These are phyloP conservation scores for Fusarium graminum DNA, from an alignment of 2,329 filamentous ascomycete genomes.

Conservation along the genomic window DNA sequence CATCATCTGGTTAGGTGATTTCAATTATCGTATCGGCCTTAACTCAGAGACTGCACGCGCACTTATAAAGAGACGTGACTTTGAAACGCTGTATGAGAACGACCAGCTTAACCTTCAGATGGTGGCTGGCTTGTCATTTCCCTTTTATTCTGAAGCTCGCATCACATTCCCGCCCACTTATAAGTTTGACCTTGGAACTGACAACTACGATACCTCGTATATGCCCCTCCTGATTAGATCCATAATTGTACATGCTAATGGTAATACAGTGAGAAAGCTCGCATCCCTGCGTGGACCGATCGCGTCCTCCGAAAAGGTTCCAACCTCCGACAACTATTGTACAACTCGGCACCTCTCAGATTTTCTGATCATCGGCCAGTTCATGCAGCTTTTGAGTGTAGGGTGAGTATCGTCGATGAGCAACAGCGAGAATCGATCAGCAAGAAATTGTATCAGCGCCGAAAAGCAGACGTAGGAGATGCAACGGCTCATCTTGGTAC, in stretches of 20 bases:
- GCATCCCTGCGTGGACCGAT: conserved; percentile 98
- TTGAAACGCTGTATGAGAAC: conserved; percentile 87
- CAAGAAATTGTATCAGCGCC: conserved; percentile 78
- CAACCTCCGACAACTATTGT: conserved; percentile 85
- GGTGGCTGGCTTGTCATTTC: conserved; percentile 90
- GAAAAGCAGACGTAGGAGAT: conserved; percentile 74
- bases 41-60: conserved; percentile 81
- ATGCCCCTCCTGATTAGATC: conserved; percentile 44
- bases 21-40: conserved; percentile 96
- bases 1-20: conserved; percentile 96
- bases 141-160: conserved; percentile 88
- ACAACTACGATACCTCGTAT: conserved; percentile 91
- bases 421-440: conserved; percentile 77
- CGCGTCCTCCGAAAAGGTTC: conserved; percentile 88
- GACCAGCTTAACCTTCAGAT: conserved; percentile 98
- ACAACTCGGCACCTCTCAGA: conserved; percentile 82
- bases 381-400: conserved; percentile 88
- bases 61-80: conserved; percentile 77
- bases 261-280: conserved; percentile 80
- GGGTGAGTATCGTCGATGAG: conserved; percentile 85
- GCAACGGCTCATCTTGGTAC: conserved; percentile 67
- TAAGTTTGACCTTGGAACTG: conserved; percentile 90
- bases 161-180: conserved; percentile 95
- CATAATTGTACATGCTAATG: conserved; percentile 31
- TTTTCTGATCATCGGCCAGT: conserved; percentile 99